Evolutionary conservation across 805 yeast species (phyloP).

Genomic region (Wickerhamiella shivajii): DNA sequence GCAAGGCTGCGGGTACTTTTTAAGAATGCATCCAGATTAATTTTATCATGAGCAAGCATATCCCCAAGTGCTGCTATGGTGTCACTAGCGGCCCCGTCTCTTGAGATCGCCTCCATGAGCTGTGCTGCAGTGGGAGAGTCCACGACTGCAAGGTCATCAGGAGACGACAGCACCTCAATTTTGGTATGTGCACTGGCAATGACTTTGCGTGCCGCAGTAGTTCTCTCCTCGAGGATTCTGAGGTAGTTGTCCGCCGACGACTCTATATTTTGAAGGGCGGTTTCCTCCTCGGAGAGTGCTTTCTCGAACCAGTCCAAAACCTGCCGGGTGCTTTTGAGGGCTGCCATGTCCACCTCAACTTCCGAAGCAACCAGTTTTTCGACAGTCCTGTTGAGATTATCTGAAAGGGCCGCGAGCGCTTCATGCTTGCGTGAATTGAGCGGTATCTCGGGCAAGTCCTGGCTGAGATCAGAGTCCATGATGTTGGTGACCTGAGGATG

Average conservation of each 20-base stretch:
- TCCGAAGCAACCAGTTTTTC: conserved; percentile 18
- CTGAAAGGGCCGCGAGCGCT: conserved; percentile 17
- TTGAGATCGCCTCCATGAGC: conserved; percentile 46
- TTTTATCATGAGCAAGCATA: conserved; percentile 35
- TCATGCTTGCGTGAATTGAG: conserved; percentile 27
- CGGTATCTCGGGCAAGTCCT: conserved; percentile 26
- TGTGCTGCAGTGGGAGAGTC: conserved; percentile 45
- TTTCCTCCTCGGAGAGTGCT: conserved; percentile 26
- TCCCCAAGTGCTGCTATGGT: conserved; percentile 44
- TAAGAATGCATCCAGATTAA: conserved; percentile 32
- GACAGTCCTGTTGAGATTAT: conserved; percentile 18
- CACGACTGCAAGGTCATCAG: conserved; percentile 34
- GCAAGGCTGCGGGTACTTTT: conserved; percentile 40
- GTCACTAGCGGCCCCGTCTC: conserved; percentile 59
- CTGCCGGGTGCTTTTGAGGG: conserved; percentile 24
- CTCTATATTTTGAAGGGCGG: conserved; percentile 20
- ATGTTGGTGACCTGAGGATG: conserved; percentile 4
- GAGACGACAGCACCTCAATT: conserved; percentile 18
- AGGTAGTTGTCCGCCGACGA: conserved; percentile 22
- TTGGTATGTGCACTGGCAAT: conserved; percentile 1
- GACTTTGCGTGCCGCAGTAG: conserved; percentile 21
- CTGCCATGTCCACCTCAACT: conserved; percentile 17
- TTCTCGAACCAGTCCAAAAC: conserved; percentile 25
- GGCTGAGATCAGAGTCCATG: conserved; percentile 6
- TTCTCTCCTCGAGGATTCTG: conserved; percentile 21